Conservation (phyloP, 2,329 filamentous ascomycete species). For the Penicillium aurantiogriseum region DNA sequence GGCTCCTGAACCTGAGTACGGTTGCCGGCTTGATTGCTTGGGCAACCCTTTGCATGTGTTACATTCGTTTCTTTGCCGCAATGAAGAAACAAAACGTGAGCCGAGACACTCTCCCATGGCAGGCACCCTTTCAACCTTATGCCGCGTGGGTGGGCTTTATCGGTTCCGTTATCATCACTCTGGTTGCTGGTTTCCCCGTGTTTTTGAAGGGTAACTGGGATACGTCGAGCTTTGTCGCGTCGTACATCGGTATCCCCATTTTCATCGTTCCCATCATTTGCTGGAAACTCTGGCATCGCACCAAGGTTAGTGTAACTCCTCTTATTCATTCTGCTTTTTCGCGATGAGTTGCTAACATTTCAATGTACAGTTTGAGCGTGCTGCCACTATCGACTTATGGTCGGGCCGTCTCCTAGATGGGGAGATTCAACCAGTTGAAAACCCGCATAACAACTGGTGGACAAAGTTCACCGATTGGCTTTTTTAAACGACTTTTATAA, state of each 20-base stretch:
- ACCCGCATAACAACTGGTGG: constrained; percentile 21
- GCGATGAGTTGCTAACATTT: constrained; percentile 1
- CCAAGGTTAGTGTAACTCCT: constrained; percentile 33
- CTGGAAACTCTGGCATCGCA: constrained; percentile 43
- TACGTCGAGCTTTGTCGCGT: constrained; percentile 39
- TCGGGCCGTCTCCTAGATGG: constrained; percentile 34
- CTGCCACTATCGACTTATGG: constrained; percentile 32
- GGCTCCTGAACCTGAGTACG: constrained; percentile 47
- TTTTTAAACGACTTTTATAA: constrained; percentile 16
- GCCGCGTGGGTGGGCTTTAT: constrained; percentile 60
- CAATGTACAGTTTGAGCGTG: constrained; percentile 23
- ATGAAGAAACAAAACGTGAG: constrained; percentile 40
- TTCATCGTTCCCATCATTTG: constrained; percentile 43
- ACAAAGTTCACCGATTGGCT: constrained; percentile 29
- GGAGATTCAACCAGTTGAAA: constrained; percentile 22
- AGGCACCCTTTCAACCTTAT: constrained; percentile 57
- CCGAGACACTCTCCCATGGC: constrained; percentile 47
- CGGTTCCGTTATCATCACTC: constrained; percentile 58
- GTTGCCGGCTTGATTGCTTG: constrained; percentile 52
- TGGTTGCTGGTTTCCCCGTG: constrained; percentile 67
- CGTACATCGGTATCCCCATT: constrained; percentile 45
- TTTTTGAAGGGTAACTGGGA: constrained; percentile 36
- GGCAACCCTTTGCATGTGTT: constrained; percentile 45
- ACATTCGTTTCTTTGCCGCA: constrained; percentile 54
- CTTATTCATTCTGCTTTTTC: not conserved